Conservation (phyloP, 441 rosid genomes). For the Populus hybrid region DNA sequence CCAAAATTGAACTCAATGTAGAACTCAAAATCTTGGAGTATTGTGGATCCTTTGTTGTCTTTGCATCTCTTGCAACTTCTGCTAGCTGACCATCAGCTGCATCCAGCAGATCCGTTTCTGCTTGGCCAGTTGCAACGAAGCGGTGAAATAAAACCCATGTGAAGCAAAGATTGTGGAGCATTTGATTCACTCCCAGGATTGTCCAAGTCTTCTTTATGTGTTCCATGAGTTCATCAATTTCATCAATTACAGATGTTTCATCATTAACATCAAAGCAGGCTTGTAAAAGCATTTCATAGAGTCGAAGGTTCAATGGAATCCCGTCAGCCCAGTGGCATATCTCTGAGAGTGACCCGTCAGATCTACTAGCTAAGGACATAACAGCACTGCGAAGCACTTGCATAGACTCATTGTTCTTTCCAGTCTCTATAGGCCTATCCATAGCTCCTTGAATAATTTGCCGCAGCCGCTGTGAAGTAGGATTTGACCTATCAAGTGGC, state of each 20-base stretch:
- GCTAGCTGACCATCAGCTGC: slow-evolving; percentile 73
- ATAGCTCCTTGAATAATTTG: slow-evolving; percentile 74
- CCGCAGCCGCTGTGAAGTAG: slow-evolving; percentile 57
- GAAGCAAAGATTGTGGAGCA: slow-evolving; percentile 82
- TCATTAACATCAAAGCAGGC: slow-evolving; percentile 79
- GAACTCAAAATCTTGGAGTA: slow-evolving; percentile 82
- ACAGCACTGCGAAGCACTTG: slow-evolving; percentile 88
- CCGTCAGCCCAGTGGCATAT: slow-evolving; percentile 99
- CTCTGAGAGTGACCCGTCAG: slow-evolving; percentile 75
- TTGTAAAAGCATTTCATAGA: slow-evolving; percentile 81
- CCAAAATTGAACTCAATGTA: slow-evolving; percentile 74
- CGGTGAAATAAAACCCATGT: slow-evolving; percentile 89
- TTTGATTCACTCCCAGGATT: slow-evolving; percentile 79
- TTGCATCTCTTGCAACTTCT: slow-evolving; percentile 94
- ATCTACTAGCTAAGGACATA: slow-evolving; percentile 74
- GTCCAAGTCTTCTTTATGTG: slow-evolving; percentile 94
- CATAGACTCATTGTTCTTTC: slow-evolving; percentile 90
- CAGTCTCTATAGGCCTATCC: slow-evolving; percentile 80
- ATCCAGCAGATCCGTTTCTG: slow-evolving; percentile 70
- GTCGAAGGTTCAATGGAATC: slow-evolving; percentile 73
- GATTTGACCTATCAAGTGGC: slow-evolving; percentile 65
- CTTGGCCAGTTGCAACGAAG: slow-evolving; percentile 78
- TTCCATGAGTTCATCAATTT: slow-evolving; percentile 92
- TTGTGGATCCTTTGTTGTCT: slow-evolving; percentile 78
- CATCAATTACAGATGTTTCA: slow-evolving; percentile 70